A percentile compares a stretch with the other conserved stretches of the same genome.
These are phyloP conservation scores for Geranium brycei DNA, from an alignment of 345 rosid species.

Conservation along the genomic window DNA sequence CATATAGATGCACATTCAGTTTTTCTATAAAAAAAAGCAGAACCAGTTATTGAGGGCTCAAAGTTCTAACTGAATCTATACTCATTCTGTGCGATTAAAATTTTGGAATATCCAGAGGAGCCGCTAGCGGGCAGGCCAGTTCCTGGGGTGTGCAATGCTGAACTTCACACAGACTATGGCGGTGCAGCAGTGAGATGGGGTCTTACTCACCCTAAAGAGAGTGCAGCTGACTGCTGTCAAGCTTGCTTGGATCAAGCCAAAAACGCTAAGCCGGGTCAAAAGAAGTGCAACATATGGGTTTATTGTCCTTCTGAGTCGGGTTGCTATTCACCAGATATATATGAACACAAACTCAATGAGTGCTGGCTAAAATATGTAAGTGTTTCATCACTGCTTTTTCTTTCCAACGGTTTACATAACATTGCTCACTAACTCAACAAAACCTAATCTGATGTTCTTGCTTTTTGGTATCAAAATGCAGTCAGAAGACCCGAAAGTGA, in stretches of 20 bases:
- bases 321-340: conserved; percentile 81
- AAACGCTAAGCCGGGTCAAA: conserved; percentile 62
- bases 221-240: conserved; percentile 98
- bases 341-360: conserved; percentile 69
- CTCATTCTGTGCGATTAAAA: neutral
- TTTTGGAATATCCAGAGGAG: conserved; percentile 18
- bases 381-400: conserved; percentile 1
- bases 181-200: conserved; percentile 98
- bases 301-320: conserved; percentile 84
- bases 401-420: neutral
- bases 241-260: conserved; percentile 91
- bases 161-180: conserved; percentile 84
- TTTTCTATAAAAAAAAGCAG: too few relatives aligned
- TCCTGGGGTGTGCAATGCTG: conserved; percentile 62
- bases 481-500: conserved; percentile 68
- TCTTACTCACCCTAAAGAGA: conserved; percentile 82
- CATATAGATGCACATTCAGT: too few relatives aligned
- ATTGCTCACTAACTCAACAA: too few relatives aligned
- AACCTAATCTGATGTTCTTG: too few relatives aligned
- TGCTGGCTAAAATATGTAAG: conserved; percentile 98
- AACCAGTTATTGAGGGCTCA: too few relatives aligned
- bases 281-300: conserved; percentile 91
- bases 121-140: conserved; percentile 75
- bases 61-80: too few relatives aligned
- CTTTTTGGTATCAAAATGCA: conserved; percentile 26